phyloP scores from a whole-genome alignment of 805 yeast species.

The Myxozyma kluyveri region DNA sequence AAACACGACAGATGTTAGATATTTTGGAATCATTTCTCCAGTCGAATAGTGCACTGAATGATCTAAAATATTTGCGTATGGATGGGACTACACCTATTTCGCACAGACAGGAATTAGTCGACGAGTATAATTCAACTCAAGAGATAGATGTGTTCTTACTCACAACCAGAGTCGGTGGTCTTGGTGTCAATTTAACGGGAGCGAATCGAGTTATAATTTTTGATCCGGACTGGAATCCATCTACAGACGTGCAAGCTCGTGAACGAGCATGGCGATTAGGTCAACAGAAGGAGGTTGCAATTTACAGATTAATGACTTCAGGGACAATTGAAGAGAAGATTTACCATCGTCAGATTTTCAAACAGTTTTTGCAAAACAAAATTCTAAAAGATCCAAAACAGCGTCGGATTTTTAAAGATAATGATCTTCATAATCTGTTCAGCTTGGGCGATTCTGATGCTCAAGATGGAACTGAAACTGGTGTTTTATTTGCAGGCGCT shows the following conservation, averaged over 20 bases:
- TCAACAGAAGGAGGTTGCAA: constrained; percentile 86
- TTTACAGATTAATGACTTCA: constrained; percentile 86
- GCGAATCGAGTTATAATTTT: constrained; percentile 91
- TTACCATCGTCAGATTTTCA: constrained; percentile 94
- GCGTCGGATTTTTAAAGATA: constrained; percentile 84
- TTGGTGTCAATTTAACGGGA: constrained; percentile 91
- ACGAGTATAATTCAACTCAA: constrained; percentile 65
- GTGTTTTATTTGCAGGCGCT: constrained; percentile 55
- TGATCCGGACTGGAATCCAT: constrained; percentile 99
- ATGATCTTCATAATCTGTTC: constrained; percentile 86
- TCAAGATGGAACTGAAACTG: constrained; percentile 67
- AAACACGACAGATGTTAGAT: constrained; percentile 90
- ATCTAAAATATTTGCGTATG: constrained; percentile 70
- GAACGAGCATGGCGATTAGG: constrained; percentile 98
- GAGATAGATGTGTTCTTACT: constrained; percentile 65
- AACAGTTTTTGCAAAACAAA: constrained; percentile 88
- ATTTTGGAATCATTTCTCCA: constrained; percentile 73
- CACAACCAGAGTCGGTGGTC: constrained; percentile 94
- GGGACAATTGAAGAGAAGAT: constrained; percentile 97
- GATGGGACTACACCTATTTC: constrained; percentile 88
- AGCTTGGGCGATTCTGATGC: constrained; percentile 72
- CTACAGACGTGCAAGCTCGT: constrained; percentile 94
- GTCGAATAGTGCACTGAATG: constrained; percentile 38
- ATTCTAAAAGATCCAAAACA: constrained; percentile 94
- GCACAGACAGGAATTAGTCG: constrained; percentile 74